Evolutionary conservation across 1,139 yeast genomes (phyloP).

Genomic region (Eremothecium gossypii): DNA sequence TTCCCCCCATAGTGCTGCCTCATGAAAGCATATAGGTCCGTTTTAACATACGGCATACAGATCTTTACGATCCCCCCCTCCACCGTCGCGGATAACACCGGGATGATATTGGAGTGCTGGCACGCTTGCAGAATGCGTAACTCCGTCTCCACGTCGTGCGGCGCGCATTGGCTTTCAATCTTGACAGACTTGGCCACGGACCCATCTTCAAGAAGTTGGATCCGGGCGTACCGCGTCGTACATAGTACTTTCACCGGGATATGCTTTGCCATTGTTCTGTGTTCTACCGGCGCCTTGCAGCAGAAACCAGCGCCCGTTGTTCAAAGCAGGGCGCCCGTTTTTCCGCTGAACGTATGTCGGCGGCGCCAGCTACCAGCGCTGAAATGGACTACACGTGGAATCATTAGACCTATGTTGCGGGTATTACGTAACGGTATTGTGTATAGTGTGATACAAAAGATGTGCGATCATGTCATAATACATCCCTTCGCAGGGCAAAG

Average conservation of each 20-base stretch:
- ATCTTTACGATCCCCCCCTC: conserved; percentile 13
- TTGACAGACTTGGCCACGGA: conserved; percentile 5
- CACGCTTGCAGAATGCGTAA: conserved; percentile 17
- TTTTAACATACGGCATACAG: conserved; percentile 16
- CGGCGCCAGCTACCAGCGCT: no score
- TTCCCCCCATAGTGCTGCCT: conserved; percentile 16
- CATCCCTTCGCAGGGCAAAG: no score
- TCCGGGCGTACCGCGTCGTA: conserved; percentile 3
- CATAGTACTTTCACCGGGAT: not conserved
- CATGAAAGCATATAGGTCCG: conserved; percentile 20
- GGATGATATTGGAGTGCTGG: conserved; percentile 11
- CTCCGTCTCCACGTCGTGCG: conserved; percentile 26
- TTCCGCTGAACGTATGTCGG: no score
- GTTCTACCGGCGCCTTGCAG: not conserved
- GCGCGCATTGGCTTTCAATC: conserved; percentile 13
- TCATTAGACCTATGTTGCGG: no score
- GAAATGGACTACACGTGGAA: no score
- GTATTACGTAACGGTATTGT: no score
- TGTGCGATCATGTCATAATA: no score
- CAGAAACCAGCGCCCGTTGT: no score
- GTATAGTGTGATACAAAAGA: no score
- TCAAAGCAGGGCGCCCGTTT: no score
- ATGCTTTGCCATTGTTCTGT: not conserved
- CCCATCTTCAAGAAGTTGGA: not conserved
- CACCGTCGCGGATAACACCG: conserved; percentile 12